Evolutionary conservation across 2,329 filamentous ascomycete species (phyloP), one percentile per base, ranked within the genome.

Genomic region (Penicillium sp.): DNA sequence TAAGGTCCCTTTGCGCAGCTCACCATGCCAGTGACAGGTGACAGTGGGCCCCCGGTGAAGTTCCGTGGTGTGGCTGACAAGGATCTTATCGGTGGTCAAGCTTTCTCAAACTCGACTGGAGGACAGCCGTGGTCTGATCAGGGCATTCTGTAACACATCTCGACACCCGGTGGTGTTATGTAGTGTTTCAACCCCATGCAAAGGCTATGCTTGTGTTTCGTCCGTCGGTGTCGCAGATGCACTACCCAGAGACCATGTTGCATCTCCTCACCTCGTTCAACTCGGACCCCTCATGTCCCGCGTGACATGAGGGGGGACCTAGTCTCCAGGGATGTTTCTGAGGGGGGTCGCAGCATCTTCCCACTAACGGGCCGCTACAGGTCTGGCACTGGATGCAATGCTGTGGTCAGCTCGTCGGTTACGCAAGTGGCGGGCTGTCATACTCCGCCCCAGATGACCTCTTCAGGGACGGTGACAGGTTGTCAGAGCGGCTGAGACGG

Each of bases 1-100:
- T 70, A 67, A 40, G 18, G 38, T 40, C n/a, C 7, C n/a, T 50
- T 75, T 63, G 71, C 42, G 13, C 13, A 24, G 22, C 18, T 7
- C 22, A 46, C 24, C 18, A 13, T 16, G 10, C 32, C 3, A 6
- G 27, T 16, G n/a, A 32, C n/a, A 21, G 45, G 38, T 40, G 42
- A 32, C 29, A 32, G 45, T 27, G 18, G 22, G 24, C 31, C 24
- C 24, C 22, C 32, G 8, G 38, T n/a, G 22, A 52, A 34, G 11
- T 5, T 27, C 34, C 16, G 22, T 53, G 40, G 22, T 53, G 40
- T 45, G 52, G 50, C 38, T 50, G 52, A 48, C 29, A 38, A 22
- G 18, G 38, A 48, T 51, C 32, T 44, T 51, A 24, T 24, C 32
- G 48, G 43, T 29, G 29, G 31, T 34, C 36, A 53, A 60, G 52